Percentiles rank a stretch among this genome's conserved stretches.
Conservation (phyloP, 2,329 filamentous ascomycete species). For the Colletotrichum cereale region DNA sequence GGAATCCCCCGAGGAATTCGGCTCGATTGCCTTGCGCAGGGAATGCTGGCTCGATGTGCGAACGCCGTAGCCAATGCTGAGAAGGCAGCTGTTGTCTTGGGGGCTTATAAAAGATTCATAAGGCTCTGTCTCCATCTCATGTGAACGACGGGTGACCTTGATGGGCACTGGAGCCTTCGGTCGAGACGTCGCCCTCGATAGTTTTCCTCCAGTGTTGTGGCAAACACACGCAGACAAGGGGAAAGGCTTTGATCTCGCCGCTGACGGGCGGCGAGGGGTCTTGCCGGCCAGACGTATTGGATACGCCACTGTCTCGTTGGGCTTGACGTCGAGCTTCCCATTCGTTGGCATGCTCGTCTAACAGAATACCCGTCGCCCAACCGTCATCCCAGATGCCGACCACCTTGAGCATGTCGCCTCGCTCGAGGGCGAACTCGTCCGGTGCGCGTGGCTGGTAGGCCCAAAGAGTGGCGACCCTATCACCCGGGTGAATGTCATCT, state of each 20-base stretch:
- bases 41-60: slow-evolving; percentile 41
- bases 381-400: slow-evolving; percentile 99
- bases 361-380: slow-evolving; percentile 93
- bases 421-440: slow-evolving; percentile 93
- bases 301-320: slow-evolving; percentile 94
- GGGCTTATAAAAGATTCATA: slow-evolving; percentile 43
- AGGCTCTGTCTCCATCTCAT: slow-evolving; percentile 44
- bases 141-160: slow-evolving; percentile 46
- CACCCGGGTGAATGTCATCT: slow-evolving; percentile 92
- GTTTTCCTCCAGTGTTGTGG: slow-evolving; percentile 98
- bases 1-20: slow-evolving; percentile 28
- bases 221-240: slow-evolving; percentile 93
- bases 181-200: slow-evolving; percentile 87
- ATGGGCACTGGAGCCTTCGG: slow-evolving; percentile 67
- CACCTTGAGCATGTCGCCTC: slow-evolving; percentile 98
- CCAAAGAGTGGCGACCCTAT: slow-evolving; percentile 93
- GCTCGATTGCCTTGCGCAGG: slow-evolving; percentile 29
- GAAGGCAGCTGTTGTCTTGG: slow-evolving; percentile 41
- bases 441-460: slow-evolving; percentile 94
- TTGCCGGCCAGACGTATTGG: slow-evolving; percentile 77
- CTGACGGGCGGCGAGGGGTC: slow-evolving; percentile 72
- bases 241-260: slow-evolving; percentile 97
- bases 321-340: slow-evolving; percentile 83
- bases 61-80: slow-evolving; percentile 56
- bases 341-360: slow-evolving; percentile 87